Evolutionary conservation across 2,329 filamentous ascomycete genomes (phyloP), one percentile per base, ranked within the genome.

Genomic region (Penicillium occitanis): DNA sequence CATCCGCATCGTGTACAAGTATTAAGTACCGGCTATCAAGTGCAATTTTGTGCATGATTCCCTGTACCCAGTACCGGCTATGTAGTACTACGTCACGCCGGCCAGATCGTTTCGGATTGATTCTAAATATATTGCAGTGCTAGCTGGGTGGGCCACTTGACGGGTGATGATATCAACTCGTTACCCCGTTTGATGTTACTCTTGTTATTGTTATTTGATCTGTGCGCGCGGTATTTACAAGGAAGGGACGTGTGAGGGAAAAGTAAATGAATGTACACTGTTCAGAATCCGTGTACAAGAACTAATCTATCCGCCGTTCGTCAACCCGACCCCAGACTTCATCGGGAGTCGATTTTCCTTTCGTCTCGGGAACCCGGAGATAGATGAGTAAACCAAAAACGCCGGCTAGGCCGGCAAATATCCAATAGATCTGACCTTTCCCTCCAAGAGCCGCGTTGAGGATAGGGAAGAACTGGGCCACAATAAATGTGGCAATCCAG

Each of bases 401-500:
- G 0, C 83, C 82, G 0, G 92, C 93, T 67, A 96, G 79, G 0
- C 77, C 89, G 0, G 92, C 88, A 77, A 99, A 99, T n/a, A 97
- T 84, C 75, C 95, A 96, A 75, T 96, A 99, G 0, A 95, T 90
- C 81, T 90, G 91, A 1, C 94, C 93, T 2, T 89, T 85, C 0
- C 89, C 90, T 0, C 91, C 93, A 61, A 97, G 79, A 3, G 85
- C 86, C 51, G 87, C 86, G 74, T 96, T 96, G 68, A 96, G 78
- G 22, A 97, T 85, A 0, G 95, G 94, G 82, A 99, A 97, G 79
- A 97, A 96, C 72, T 97, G 93, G 0, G 94, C 93, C 1, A 99
- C 93, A 25, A 96, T 72, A 74, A 97, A 98, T 0, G 94, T 98
- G 0, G 93, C 91, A 30, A 92, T 84, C 84, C 96, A 98, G 77